phyloP scores from a whole-genome alignment of 257 asterid genomes.

The Capsicum baccatum region DNA sequence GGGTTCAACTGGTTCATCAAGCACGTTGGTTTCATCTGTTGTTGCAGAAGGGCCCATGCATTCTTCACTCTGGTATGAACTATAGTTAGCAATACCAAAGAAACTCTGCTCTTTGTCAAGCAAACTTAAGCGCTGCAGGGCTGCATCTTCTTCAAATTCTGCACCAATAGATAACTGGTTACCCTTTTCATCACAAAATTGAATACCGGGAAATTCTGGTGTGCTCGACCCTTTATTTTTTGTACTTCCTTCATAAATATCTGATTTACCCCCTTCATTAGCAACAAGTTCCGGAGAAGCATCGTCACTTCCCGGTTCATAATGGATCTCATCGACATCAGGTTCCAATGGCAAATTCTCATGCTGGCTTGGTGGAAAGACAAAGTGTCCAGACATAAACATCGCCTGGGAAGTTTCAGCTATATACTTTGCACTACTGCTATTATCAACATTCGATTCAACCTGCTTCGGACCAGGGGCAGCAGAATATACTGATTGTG shows the following conservation, averaged over 20 bases:
- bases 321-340: constrained; percentile 39
- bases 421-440: constrained; percentile 40
- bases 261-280: constrained; percentile 40
- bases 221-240: constrained; percentile 37
- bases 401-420: constrained; percentile 64
- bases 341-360: constrained; percentile 66
- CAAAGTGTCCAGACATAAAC: constrained; percentile 79
- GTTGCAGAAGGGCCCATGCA: constrained; percentile 39
- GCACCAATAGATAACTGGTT: constrained; percentile 40
- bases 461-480: constrained; percentile 60
- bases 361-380: constrained; percentile 79
- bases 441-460: constrained; percentile 44
- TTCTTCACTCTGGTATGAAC: constrained; percentile 50
- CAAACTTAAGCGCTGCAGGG: constrained; percentile 18
- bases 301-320: constrained; percentile 45
- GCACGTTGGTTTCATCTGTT: constrained; percentile 42
- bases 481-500: constrained; percentile 83
- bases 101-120: constrained; percentile 45
- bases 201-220: constrained; percentile 48
- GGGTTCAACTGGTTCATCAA: constrained; percentile 43
- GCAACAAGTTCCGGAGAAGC: constrained; percentile 38
- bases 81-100: constrained; percentile 45
- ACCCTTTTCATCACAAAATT: constrained; percentile 44
- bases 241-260: constrained; percentile 40
- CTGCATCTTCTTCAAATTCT: constrained; percentile 34